phyloP scores from a whole-genome alignment of 176 grass and related monocot genomes.

The bread wheat (Triticum aestivum) region DNA sequence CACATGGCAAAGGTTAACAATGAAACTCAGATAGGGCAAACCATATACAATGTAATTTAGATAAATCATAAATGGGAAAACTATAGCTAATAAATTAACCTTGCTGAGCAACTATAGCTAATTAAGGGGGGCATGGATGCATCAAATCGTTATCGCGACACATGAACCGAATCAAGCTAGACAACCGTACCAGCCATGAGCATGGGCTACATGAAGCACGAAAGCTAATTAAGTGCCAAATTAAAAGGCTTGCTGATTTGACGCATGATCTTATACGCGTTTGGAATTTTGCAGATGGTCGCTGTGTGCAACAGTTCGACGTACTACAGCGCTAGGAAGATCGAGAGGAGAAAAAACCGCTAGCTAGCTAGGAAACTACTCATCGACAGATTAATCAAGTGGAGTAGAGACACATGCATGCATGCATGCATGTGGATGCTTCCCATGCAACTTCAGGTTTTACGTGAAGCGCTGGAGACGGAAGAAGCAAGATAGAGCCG shows the following conservation, averaged over 20 bases:
- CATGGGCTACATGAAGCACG: not conserved
- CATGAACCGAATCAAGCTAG: slow-evolving; percentile 16
- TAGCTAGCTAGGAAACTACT: not conserved
- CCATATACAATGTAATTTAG: not conserved
- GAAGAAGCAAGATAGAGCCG: not conserved
- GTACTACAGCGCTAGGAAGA: not conserved
- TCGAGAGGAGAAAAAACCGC: not conserved
- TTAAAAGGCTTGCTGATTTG: slow-evolving; percentile 1
- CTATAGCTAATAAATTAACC: not conserved
- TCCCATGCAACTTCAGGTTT: slow-evolving; percentile 1
- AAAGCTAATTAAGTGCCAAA: not conserved
- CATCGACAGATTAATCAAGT: not conserved
- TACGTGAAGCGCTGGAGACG: not conserved
- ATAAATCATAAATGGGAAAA: not conserved
- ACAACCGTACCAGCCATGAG: slow-evolving; percentile 34
- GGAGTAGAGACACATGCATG: not conserved
- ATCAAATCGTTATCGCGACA: slow-evolving; percentile 11
- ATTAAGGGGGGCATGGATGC: not conserved
- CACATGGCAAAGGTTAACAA: not conserved
- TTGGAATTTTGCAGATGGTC: slow-evolving; percentile 24
- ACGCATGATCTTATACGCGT: not conserved
- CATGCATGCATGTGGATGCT: slow-evolving; percentile 4
- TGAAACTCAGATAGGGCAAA: not conserved
- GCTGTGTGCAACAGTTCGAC: slow-evolving; percentile 1
- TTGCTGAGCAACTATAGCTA: not conserved